These are phyloP conservation scores for Orbilia ellipsospora DNA, from an alignment of 2,329 filamentous ascomycete genomes.

Conservation along the genomic window DNA sequence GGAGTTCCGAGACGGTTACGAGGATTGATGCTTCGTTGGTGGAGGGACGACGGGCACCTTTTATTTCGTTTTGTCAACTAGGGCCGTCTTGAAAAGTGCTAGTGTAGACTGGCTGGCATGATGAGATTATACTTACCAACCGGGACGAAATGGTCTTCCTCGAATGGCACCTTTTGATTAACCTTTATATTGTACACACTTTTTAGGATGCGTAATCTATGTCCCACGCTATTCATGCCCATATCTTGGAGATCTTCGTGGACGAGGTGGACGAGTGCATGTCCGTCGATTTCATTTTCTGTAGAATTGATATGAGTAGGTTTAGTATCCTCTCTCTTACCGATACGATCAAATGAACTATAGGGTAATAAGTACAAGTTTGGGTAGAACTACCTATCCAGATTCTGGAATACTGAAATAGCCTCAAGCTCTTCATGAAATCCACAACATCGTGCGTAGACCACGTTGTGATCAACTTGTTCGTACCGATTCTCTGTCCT, in stretches of 20 bases:
- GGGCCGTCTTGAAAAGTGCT: not conserved
- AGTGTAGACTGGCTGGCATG: not conserved
- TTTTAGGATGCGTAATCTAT: conserved; percentile 93
- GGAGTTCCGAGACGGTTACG: conserved; percentile 7
- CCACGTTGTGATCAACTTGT: conserved; percentile 3
- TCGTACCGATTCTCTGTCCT: not conserved
- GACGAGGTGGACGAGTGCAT: conserved; percentile 85
- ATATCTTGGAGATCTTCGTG: conserved; percentile 96
- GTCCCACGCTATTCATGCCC: conserved; percentile 90
- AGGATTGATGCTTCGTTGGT: not conserved
- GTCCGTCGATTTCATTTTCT: conserved; percentile 95
- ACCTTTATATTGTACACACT: conserved; percentile 96
- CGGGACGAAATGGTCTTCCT: conserved; percentile 92
- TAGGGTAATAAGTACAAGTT: too few species aligned
- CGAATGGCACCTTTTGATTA: conserved; percentile 74
- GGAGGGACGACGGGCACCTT: not conserved
- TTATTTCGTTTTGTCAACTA: too few species aligned
- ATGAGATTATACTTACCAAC: conserved; percentile 73
- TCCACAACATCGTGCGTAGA: conserved; percentile 10
- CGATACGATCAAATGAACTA: not conserved
- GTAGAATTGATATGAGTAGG: not conserved
- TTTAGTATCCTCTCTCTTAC: too few species aligned
- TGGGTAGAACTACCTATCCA: conserved; percentile 11
- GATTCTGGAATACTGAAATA: conserved; percentile 2
- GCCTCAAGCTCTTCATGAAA: conserved; percentile 5